Evolutionary conservation across 306 rosid genomes (phyloP), one percentile per base, ranked within the genome.

Genomic region (Delonix regia): DNA sequence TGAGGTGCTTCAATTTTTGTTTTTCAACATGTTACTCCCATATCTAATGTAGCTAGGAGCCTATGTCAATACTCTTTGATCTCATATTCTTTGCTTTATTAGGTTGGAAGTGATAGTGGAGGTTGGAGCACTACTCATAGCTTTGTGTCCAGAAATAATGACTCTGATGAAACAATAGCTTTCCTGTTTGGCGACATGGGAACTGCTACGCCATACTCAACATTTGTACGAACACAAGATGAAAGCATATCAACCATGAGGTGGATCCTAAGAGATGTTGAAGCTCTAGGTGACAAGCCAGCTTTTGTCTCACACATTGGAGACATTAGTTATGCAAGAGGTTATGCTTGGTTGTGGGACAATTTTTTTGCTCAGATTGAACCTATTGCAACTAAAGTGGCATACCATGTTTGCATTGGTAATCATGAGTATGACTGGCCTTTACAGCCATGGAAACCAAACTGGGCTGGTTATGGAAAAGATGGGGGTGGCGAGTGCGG

Each of bases 401-500:
- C 97, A 19, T 95, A 95, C 86, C 99, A 90, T 71, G 99, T 95
- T 33, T 93, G 99, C 80, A 88, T 95, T 53, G 98, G 99, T 18
- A 95, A 91, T 78, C 99, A 95, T 34, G 97, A 87, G 84, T 93
- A 93, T 73, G 70, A 93, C 69, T 95, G 99, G 99, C 94, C 98
- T 36, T 68, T 45, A 57, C 98, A 95, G 86, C 96, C 98, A 5
- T 93, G 89, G 89, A 93, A 86, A 77, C 97, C 98, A 6, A 89
- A 85, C 13, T 93, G 98, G 98, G 76, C 99, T 1, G 75, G 59
- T 71, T 95, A 95, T 28, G 91, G 94, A 71, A 92, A 60, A 74
- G 99, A 95, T 34, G 96, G 99, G 25, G 98, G 99, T 64, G 99
- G 99, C 44, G 99, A 95, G 82, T 95, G 99, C 28, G 98, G 98